These are phyloP conservation scores for Daldinia loculata DNA, from an alignment of 495 filamentous ascomycete species.

Conservation along the genomic window DNA sequence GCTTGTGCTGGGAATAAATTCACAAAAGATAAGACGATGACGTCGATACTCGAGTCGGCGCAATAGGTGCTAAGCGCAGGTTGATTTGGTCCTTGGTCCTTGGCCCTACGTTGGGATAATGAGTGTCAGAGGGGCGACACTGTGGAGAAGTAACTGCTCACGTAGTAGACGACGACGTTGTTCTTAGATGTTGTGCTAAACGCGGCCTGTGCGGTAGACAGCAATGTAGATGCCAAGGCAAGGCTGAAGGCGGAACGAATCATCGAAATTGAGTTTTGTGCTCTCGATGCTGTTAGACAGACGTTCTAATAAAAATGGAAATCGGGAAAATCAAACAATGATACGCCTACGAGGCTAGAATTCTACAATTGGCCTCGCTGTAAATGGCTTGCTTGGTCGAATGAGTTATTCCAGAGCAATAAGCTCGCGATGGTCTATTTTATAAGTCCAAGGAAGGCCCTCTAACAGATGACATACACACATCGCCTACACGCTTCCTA, in stretches of 20 bases:
- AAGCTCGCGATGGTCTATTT: slow-evolving; percentile 1
- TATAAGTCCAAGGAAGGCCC: neutral
- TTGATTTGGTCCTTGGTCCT: slow-evolving; percentile 55
- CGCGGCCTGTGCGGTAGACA: slow-evolving; percentile 18
- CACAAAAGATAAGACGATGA: slow-evolving; percentile 74
- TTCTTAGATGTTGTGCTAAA: slow-evolving; percentile 41
- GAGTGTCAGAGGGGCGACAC: neutral
- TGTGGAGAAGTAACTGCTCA: slow-evolving; percentile 32
- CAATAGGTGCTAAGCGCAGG: slow-evolving; percentile 64
- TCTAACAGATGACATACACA: neutral
- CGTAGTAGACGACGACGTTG: slow-evolving; percentile 65
- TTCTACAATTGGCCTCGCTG: neutral
- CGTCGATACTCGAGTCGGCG: slow-evolving; percentile 65
- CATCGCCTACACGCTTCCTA: slow-evolving; percentile 4
- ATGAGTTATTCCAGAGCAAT: neutral
- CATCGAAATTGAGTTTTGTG: neutral
- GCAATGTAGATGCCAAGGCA: slow-evolving; percentile 7
- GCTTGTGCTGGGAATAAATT: slow-evolving; percentile 67
- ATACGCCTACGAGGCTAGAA: neutral
- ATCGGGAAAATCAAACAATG: neutral
- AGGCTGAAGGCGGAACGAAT: slow-evolving; percentile 15
- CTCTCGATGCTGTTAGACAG: neutral
- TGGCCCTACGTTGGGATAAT: slow-evolving; percentile 50
- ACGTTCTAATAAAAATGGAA: neutral
- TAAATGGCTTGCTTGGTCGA: neutral